Conservation (phyloP, 1,284 basidiomycete genomes). For the Leccinum laetum region DNA sequence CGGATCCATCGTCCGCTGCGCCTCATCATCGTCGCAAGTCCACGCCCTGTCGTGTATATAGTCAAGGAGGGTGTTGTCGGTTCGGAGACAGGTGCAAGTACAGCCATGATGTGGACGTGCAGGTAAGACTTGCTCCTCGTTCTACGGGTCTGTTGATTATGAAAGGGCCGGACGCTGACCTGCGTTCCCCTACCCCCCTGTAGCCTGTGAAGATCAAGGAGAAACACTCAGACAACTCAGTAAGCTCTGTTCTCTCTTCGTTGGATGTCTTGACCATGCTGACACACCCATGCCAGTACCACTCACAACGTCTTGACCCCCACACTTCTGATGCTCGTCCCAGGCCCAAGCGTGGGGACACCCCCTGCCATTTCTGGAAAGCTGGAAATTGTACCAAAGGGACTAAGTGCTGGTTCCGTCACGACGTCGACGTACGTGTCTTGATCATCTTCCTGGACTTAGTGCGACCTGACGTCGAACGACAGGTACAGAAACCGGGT, state of each 20-base stretch:
- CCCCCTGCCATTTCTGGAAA: constrained; percentile 30
- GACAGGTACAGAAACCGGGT: constrained; percentile 7
- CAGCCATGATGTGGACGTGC: neutral
- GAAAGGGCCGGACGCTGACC: too few species aligned
- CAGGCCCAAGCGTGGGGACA: constrained; percentile 22
- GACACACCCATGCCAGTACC: neutral
- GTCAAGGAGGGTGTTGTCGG: neutral
- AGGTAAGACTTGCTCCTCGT: neutral
- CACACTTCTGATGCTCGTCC: constrained; percentile 14
- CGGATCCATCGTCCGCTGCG: neutral
- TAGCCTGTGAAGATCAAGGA: neutral
- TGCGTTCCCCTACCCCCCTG: neutral
- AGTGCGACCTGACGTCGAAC: neutral
- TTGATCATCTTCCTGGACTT: neutral
- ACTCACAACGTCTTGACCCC: neutral
- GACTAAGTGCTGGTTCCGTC: constrained; percentile 24
- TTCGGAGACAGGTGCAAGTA: neutral
- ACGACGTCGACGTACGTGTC: constrained; percentile 28
- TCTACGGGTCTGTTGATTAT: neutral
- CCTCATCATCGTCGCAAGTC: neutral
- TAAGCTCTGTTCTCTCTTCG: neutral
- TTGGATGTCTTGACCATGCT: neutral
- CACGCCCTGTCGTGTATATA: neutral
- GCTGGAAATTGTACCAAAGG: constrained; percentile 32
- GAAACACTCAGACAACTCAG: neutral